phyloP scores from a whole-genome alignment of 2,329 filamentous ascomycete species.

The Diplodia sapinea region DNA sequence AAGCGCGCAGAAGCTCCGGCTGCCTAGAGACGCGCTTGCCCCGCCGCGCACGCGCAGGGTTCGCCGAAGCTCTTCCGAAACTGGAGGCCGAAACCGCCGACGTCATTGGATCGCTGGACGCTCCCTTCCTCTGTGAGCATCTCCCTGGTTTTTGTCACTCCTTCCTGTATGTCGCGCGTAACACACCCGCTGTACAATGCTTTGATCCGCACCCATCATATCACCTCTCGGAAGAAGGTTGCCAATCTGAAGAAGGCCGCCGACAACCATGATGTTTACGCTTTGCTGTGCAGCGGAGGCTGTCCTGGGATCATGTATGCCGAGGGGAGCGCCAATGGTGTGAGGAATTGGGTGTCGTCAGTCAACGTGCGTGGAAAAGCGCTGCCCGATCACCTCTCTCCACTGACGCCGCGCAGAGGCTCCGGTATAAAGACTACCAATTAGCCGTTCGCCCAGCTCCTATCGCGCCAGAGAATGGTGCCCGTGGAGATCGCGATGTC shows the following conservation, averaged over 20 bases:
- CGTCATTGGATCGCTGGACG: neutral
- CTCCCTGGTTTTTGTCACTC: neutral
- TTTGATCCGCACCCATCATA: constrained; percentile 79
- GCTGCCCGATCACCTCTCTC: neutral
- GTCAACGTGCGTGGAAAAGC: constrained; percentile 58
- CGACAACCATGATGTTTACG: constrained; percentile 64
- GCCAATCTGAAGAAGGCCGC: constrained; percentile 68
- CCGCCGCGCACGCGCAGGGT: neutral
- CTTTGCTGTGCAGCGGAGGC: constrained; percentile 70
- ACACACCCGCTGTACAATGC: constrained; percentile 54
- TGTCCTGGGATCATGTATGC: constrained; percentile 81
- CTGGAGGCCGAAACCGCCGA: constrained; percentile 11
- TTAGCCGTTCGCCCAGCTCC: constrained; percentile 61
- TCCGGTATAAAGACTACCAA: constrained; percentile 76
- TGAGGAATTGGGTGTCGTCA: constrained; percentile 67
- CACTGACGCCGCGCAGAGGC: constrained; percentile 40
- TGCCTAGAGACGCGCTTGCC: neutral
- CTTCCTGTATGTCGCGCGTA: constrained; percentile 31
- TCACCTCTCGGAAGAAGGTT: constrained; percentile 79
- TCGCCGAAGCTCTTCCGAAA: constrained; percentile 4
- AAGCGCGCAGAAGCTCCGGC: constrained; percentile 25
- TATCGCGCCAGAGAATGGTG: constrained; percentile 37
- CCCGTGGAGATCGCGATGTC: constrained; percentile 32
- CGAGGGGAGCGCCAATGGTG: constrained; percentile 63
- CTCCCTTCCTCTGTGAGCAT: neutral